Percentiles rank a stretch among this genome's conserved stretches.
phyloP scores from a whole-genome alignment of 495 filamentous ascomycete genomes.

The Aspergillus baeticus region DNA sequence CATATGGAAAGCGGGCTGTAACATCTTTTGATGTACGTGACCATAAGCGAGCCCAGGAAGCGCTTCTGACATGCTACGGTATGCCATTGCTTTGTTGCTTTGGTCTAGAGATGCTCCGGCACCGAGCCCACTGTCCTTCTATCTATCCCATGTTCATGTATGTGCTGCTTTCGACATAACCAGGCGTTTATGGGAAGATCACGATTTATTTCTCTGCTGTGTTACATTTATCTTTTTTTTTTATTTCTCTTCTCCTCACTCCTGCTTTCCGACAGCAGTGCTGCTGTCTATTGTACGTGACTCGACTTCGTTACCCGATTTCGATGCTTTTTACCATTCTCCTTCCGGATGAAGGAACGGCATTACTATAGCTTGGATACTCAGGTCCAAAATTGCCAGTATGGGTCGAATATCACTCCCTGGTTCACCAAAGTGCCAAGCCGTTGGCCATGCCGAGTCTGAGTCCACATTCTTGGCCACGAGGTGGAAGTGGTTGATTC shows the following conservation, averaged over 20 bases:
- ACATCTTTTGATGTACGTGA: background rate
- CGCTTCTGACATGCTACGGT: too few relatives aligned
- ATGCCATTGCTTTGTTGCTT: too few relatives aligned
- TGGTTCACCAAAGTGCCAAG: background rate
- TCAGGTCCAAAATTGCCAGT: constrained; percentile 11
- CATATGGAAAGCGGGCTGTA: background rate
- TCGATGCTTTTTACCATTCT: background rate
- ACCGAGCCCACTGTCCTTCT: constrained; percentile 5
- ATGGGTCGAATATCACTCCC: background rate
- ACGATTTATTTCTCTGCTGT: constrained; percentile 30
- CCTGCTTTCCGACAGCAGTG: constrained; percentile 14
- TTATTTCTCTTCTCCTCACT: constrained; percentile 7
- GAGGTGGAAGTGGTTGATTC: background rate
- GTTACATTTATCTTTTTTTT: constrained; percentile 16
- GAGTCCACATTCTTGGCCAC: background rate
- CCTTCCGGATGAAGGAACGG: constrained; percentile 2
- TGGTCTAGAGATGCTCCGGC: background rate
- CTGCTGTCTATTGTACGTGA: constrained; percentile 9
- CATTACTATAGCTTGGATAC: constrained; percentile 26
- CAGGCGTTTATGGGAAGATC: constrained; percentile 46
- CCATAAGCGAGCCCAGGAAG: background rate
- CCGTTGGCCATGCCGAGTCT: background rate
- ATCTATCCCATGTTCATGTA: constrained; percentile 18
- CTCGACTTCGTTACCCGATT: constrained; percentile 6
- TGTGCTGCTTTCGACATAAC: constrained; percentile 40